A percentile compares a stretch with the other conserved stretches of the same genome.
Evolutionary conservation across 2,329 filamentous ascomycete genomes (phyloP).

Genomic region (Paecilomyces sp.): DNA sequence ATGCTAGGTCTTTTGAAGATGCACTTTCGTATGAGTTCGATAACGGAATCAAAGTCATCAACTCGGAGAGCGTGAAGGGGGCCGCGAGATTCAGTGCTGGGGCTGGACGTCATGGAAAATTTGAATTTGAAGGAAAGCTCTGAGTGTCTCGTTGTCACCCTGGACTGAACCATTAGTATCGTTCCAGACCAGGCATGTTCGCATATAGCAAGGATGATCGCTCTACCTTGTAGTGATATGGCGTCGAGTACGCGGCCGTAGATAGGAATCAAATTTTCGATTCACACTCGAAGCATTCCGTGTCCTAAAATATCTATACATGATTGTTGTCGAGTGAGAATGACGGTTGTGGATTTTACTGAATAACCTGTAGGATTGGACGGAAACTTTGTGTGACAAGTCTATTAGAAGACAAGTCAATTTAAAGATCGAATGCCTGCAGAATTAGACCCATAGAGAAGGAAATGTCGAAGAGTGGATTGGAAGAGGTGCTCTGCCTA

Average conservation of each 20-base stretch:
- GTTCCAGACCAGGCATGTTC: background rate
- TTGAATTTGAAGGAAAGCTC: background rate
- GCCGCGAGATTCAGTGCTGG: conserved; percentile 35
- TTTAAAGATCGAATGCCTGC: too few relatives aligned
- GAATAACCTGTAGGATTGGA: too few relatives aligned
- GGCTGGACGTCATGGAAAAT: conserved; percentile 29
- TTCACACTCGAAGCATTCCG: background rate
- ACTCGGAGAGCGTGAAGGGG: conserved; percentile 36
- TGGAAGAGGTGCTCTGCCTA: too few relatives aligned
- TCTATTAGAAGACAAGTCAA: too few relatives aligned
- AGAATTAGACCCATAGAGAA: too few relatives aligned
- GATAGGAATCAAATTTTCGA: too few relatives aligned
- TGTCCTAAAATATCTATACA: background rate
- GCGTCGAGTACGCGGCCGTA: too few relatives aligned
- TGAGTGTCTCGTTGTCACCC: background rate
- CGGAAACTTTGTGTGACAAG: too few relatives aligned
- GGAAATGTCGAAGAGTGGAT: too few relatives aligned
- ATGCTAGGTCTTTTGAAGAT: conserved; percentile 44
- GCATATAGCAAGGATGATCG: background rate
- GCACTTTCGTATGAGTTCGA: conserved; percentile 44
- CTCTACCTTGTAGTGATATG: too few relatives aligned
- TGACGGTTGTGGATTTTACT: too few relatives aligned
- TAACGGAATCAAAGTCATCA: conserved; percentile 36
- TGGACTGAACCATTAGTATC: background rate
- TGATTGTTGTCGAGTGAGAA: too few relatives aligned